Base-by-base conservation (phyloP, 805 yeast species). In the Yarrowia bubula region DNA sequence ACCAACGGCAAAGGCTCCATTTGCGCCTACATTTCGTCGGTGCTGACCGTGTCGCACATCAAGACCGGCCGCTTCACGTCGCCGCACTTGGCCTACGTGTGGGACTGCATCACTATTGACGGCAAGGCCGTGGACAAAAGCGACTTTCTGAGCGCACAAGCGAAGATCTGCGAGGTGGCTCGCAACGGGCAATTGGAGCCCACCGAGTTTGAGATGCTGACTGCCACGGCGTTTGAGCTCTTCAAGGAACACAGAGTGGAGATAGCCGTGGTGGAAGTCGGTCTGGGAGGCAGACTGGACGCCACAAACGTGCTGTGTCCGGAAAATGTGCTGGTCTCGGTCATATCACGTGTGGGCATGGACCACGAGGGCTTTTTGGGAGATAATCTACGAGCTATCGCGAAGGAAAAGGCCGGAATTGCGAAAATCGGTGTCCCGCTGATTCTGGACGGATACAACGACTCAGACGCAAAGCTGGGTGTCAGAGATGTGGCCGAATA, bases 1-100 rank as follows among this genome's bases (percentile, higher is more conserved):
- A 93, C 99, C 8, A 93, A 93, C 73, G 99, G 99, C 0, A 93
- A 93, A 72, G 99, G 99, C 0, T 92, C 98, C 0, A 89, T 92
- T 0, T 86, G 96, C 66, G 86, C 97, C 0, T 92, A 92, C 73
- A 66, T 95, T 8, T 81, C 91, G 3, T 84, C 91, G 15, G 79
- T 87, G 2, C 75, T 92, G 31, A 79, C 83, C 18, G 73, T 74
- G 13, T 79, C 84, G 22, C 78, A 73, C 14, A 75, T 83, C 44
- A 72, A 75, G 32, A 84, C 86, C 62, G 98, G 98, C 0, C 83
- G 87, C 67, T 93, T 92, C 78, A 92, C 96, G 0, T 88, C 96
- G 3, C 99, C 99, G 0, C 97, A 92, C 76, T 74, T 93, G 69
- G 69, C 90, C 1, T 77, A 83, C 50, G 83, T 87, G 44, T 84